Evolutionary conservation across 345 rosid genomes (phyloP).

Genomic region (Excoecaria cochinchinensis): DNA sequence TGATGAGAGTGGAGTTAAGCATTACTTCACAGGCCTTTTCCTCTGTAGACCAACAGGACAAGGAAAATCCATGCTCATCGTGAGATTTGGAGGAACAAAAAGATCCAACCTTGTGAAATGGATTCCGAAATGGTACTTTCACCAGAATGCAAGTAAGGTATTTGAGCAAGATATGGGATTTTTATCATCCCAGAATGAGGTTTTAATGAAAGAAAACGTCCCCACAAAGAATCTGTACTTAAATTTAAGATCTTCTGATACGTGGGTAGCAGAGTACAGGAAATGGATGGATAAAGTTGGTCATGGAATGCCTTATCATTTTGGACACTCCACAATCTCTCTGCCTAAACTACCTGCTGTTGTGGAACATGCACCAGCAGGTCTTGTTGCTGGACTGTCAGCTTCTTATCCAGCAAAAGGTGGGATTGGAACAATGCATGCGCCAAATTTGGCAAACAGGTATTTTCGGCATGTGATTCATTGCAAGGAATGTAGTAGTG

Average conservation of each 20-base stretch:
- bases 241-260: constrained; percentile 74
- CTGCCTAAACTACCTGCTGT: constrained; percentile 72
- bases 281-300: constrained; percentile 99
- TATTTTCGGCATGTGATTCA: constrained; percentile 86
- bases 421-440: constrained; percentile 65
- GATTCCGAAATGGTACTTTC: constrained; percentile 82
- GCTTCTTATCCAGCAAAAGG: constrained; percentile 85
- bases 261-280: constrained; percentile 89
- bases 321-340: constrained; percentile 71
- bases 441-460: constrained; percentile 76
- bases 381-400: constrained; percentile 65
- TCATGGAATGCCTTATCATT: constrained; percentile 95
- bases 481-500: constrained; percentile 74
- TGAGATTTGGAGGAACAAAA: constrained; percentile 73
- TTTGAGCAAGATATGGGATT: constrained; percentile 98
- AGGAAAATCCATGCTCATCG: constrained; percentile 95
- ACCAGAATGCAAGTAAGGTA: constrained; percentile 80
- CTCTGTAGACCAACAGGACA: constrained; percentile 96
- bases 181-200: constrained; percentile 82
- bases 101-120: constrained; percentile 46
- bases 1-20: constrained; percentile 63
- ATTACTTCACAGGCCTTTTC: constrained; percentile 71
- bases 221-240: constrained; percentile 82
- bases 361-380: constrained; percentile 90
- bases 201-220: constrained; percentile 71